Evolutionary conservation across 2,329 filamentous ascomycete species (phyloP).

Genomic region (Xenoacremonium recifei): DNA sequence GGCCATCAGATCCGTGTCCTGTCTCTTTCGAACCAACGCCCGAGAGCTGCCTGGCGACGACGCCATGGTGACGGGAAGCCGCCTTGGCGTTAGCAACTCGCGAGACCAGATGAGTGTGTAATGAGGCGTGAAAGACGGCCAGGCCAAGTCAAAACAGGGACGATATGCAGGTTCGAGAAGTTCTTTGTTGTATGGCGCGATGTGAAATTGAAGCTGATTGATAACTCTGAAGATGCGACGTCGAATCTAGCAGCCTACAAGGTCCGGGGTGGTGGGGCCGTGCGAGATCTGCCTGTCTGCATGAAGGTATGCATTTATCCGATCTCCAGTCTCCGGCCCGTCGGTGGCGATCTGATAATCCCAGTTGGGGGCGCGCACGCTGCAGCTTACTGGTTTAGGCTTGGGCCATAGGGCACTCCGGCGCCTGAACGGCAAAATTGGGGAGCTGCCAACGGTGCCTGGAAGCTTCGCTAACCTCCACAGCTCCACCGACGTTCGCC

Average conservation of each 20-base stretch:
- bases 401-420: constrained; percentile 5
- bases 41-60: constrained; percentile 39
- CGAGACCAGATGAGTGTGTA: too few species aligned
- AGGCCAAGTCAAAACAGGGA: too few species aligned
- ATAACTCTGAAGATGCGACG: constrained; percentile 5
- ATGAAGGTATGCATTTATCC: constrained; percentile 28
- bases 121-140: too few species aligned
- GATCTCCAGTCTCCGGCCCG: constrained; percentile 5
- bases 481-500: constrained; percentile 19
- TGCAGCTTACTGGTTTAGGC: constrained; percentile 21
- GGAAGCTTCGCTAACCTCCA: constrained; percentile 13
- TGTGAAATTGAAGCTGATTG: not conserved
- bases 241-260: constrained; percentile 3
- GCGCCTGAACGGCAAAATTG: constrained; percentile 1
- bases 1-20: constrained; percentile 74
- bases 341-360: constrained; percentile 18
- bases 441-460: constrained; percentile 24
- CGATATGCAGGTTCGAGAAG: too few species aligned
- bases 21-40: constrained; percentile 66
- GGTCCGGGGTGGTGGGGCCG: constrained; percentile 2
- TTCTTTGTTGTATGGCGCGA: too few species aligned
- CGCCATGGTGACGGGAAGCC: constrained; percentile 35
- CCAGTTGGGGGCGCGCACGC: constrained; percentile 16
- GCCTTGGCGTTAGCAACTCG: not conserved
- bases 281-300: constrained; percentile 10